Base-by-base conservation (phyloP, 352 stramenopile genomes). In the Phytophthora macrochlamydospora region DNA sequence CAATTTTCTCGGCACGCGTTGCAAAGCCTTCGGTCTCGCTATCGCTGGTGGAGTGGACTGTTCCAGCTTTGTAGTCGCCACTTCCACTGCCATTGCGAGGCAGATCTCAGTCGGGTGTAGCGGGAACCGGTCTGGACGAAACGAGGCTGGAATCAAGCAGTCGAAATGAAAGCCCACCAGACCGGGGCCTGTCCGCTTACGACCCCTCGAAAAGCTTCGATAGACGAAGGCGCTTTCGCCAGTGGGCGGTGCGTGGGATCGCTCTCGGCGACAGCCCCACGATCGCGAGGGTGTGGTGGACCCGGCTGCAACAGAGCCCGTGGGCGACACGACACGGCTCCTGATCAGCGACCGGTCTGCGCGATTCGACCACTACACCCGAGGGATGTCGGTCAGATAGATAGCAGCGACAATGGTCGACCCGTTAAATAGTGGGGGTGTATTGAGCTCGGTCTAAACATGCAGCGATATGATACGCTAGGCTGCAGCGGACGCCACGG, bases 381-480 rank as follows among this genome's bases (percentile, higher is more conserved):
- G 18, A 45, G 38, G 38, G 38, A 24, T 45, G 18, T 45, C 38
- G 3, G 4, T 14, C 38, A 45, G 11, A 45, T 14, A 24, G 38
- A 12, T 45, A 14, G 3, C 38, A 14, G 18, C 18, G 18, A 24
- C 18, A 24, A 24, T 24, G 18, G 18, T 24, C 18, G 18, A 24
- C 18, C 18, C 38, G 13, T 45, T 45, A 14, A 45, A 45, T 45
- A 14, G 3, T 9, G 38, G 8, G 38, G 7, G 38, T 45, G 8
- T 45, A 14, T 24, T 24, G 18, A 24, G 18, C 18, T 24, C 35
- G 1, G 35, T 40, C 35, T 40, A 40, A 40, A 62, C 37, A 62
- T 55, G 55, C 13, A 69, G 53, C 6, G 11, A 53, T 59, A 67
- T 64, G 50, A 50, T 73, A 69, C 63, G 66, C 35, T 51, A 59